Evolutionary conservation across 148 eudicot species (phyloP).

Genomic region (Rhododendron simsii): DNA sequence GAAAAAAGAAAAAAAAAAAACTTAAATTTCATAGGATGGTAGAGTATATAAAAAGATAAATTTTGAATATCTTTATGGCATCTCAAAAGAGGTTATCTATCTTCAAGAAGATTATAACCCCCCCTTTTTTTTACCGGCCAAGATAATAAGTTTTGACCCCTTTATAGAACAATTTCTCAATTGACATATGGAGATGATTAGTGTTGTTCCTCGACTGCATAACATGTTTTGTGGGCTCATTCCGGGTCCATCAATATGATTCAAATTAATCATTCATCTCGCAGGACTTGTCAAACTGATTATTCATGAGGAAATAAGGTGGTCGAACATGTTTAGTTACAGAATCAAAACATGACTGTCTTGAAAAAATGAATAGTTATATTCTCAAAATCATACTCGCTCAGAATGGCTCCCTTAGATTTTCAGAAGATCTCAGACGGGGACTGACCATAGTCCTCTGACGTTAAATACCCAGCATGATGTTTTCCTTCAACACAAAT

Average conservation of each 20-base stretch:
- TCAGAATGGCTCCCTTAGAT: not conserved
- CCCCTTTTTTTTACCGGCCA: too few relatives aligned
- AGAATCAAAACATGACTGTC: not conserved
- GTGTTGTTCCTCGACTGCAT: not conserved
- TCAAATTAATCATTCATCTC: not conserved
- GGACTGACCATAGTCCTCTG: not conserved
- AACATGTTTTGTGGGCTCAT: not conserved
- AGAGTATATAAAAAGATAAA: not conserved
- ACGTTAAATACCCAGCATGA: not conserved
- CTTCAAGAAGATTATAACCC: not conserved
- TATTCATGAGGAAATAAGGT: not conserved
- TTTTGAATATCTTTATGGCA: not conserved
- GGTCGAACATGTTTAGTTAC: not conserved
- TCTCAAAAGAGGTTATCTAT: not conserved
- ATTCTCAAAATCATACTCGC: not conserved
- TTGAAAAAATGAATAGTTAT: not conserved
- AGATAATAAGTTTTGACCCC: not conserved
- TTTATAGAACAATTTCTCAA: not conserved
- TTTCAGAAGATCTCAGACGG: not conserved
- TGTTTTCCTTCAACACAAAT: not conserved
- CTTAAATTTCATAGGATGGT: not conserved
- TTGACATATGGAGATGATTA: too few relatives aligned
- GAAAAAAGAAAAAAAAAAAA: too few relatives aligned
- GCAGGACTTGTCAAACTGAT: not conserved
- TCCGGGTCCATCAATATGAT: not conserved